Percentiles rank a stretch among this genome's conserved stretches.
These are phyloP conservation scores for Bauhinia variegata DNA, from an alignment of 306 rosid species.

Conservation along the genomic window DNA sequence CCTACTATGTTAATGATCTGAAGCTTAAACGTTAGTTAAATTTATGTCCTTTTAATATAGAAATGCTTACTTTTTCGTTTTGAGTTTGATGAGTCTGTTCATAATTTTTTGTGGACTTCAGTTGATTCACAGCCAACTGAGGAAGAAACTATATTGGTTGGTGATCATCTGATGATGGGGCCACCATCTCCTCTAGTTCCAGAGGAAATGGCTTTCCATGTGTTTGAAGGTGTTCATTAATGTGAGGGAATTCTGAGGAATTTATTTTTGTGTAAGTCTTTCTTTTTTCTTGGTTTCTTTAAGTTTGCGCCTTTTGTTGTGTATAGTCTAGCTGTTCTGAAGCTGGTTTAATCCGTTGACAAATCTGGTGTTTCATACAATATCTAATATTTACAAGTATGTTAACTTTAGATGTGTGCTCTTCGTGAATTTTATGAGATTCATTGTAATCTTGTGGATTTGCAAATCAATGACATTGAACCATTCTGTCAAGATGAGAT, in stretches of 20 bases:
- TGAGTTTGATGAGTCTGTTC: neutral
- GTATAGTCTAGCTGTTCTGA: no score
- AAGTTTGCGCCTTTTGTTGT: conserved; percentile 9
- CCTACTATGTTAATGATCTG: neutral
- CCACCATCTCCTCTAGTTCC: conserved; percentile 95
- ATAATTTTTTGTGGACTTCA: conserved; percentile 49
- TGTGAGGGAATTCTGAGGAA: conserved; percentile 89
- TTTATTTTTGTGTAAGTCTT: conserved; percentile 77
- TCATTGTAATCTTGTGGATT: conserved; percentile 56
- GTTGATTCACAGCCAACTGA: conserved; percentile 88
- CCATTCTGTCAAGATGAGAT: conserved; percentile 97
- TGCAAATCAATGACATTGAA: conserved; percentile 94
- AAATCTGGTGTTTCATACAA: neutral
- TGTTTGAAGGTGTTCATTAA: conserved; percentile 79
- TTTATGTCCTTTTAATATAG: neutral
- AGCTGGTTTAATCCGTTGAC: conserved; percentile 3
- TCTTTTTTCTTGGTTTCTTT: conserved; percentile 4
- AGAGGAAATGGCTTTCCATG: conserved; percentile 90
- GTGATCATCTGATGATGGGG: conserved; percentile 90
- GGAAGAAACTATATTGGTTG: conserved; percentile 97
- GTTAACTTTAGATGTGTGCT: conserved; percentile 11
- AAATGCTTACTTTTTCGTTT: conserved; percentile 15
- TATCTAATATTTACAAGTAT: conserved; percentile 6
- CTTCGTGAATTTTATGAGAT: conserved; percentile 22
- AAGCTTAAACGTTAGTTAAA: neutral